A percentile compares a stretch with the other conserved stretches of the same genome.
phyloP scores from a whole-genome alignment of 2,329 filamentous ascomycete species.

The Stachybotrys chartarum region DNA sequence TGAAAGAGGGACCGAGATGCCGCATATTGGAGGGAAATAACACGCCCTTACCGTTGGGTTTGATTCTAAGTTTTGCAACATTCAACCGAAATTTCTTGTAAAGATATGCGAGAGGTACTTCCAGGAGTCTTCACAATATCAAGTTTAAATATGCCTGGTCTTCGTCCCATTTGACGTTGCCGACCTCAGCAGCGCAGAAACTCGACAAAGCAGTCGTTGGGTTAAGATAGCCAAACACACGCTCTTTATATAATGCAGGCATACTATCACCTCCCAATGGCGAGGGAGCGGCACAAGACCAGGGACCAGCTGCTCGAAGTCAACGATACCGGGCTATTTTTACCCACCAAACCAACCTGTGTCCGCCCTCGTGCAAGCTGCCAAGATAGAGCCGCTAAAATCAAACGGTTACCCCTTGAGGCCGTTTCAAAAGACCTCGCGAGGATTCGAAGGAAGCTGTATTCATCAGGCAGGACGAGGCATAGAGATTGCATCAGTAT shows the following conservation, averaged over 20 bases:
- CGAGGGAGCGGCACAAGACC: constrained; percentile 25
- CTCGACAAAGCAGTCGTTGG: constrained; percentile 14
- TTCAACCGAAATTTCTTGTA: no score
- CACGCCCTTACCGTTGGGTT: no score
- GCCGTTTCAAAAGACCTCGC: constrained; percentile 21
- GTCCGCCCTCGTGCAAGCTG: constrained; percentile 23
- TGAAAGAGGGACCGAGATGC: no score
- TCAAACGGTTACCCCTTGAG: constrained; percentile 27
- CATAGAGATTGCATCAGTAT: constrained; percentile 20
- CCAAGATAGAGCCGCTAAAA: constrained; percentile 15
- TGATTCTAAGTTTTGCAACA: no score
- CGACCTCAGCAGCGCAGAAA: constrained; percentile 19
- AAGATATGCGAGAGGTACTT: no score
- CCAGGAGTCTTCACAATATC: no score
- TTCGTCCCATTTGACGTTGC: constrained; percentile 18
- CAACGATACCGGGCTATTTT: constrained; percentile 32
- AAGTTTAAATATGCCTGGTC: constrained; percentile 40
- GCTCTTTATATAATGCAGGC: constrained; percentile 35
- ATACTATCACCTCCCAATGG: constrained; percentile 29
- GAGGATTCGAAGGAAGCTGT: constrained; percentile 18
- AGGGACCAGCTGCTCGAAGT: constrained; percentile 34
- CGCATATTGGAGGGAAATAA: no score
- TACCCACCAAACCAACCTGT: constrained; percentile 29
- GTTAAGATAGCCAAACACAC: constrained; percentile 20
- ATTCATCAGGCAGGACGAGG: constrained; percentile 24